Percentiles rank a stretch among this genome's conserved stretches.
These are phyloP conservation scores for Grigorovia jiainica DNA, from an alignment of 805 yeast genomes.

Conservation along the genomic window DNA sequence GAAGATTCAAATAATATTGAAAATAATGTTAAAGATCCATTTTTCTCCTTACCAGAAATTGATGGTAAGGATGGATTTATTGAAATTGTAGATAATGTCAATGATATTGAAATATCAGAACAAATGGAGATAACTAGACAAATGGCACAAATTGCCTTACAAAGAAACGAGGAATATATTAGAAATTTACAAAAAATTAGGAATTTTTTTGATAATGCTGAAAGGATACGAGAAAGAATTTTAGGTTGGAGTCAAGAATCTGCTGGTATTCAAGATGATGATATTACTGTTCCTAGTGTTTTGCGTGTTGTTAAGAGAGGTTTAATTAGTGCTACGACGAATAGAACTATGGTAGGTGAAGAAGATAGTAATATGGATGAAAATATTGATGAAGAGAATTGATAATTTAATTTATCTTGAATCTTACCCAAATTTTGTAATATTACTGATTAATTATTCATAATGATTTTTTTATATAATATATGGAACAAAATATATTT, in stretches of 20 bases:
- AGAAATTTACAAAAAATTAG: conserved; percentile 68
- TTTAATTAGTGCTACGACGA: conserved; percentile 29
- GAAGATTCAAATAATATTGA: conserved; percentile 3
- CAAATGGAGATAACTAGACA: conserved; percentile 65
- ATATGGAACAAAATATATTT: no score
- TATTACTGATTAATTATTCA: no score
- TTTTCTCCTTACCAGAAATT: conserved; percentile 50
- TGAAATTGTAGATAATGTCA: conserved; percentile 2
- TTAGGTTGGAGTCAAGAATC: conserved; percentile 81
- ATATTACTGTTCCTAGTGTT: conserved; percentile 31
- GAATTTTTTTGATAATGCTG: conserved; percentile 68
- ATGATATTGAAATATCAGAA: conserved; percentile 27
- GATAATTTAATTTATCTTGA: background rate
- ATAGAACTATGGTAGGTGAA: conserved; percentile 18
- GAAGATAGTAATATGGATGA: conserved; percentile 4
- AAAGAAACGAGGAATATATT: conserved; percentile 79
- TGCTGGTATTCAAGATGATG: conserved; percentile 51
- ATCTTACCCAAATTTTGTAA: no score
- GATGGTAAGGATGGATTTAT: conserved; percentile 10
- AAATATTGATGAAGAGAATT: conserved; percentile 3
- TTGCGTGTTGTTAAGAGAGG: conserved; percentile 29
- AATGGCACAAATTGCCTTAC: conserved; percentile 66
- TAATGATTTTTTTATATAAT: no score
- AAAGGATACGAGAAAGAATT: conserved; percentile 59
- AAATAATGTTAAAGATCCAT: conserved; percentile 43